These are phyloP conservation scores for Vaccinium myrtillus DNA, from an alignment of 148 eudicot species.

Conservation along the genomic window DNA sequence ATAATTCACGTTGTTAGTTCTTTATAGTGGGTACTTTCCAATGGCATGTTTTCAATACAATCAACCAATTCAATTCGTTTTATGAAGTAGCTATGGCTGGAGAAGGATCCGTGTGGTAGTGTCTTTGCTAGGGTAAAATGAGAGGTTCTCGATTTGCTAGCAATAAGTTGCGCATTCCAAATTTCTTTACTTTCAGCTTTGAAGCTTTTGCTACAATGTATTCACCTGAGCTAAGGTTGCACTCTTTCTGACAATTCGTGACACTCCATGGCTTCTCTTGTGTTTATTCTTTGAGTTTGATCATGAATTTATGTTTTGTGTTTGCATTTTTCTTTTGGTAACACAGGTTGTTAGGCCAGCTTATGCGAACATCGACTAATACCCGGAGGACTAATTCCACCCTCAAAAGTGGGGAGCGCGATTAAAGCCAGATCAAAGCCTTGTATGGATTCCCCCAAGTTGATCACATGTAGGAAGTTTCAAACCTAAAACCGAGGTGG, in stretches of 20 bases:
- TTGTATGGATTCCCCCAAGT: not conserved
- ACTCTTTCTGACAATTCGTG: not conserved
- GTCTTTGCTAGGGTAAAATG: not conserved
- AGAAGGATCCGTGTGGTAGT: not conserved
- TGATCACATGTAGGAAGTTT: not conserved
- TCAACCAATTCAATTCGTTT: not conserved
- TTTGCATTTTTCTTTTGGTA: not conserved
- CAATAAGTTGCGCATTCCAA: not conserved
- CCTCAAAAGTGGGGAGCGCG: not conserved
- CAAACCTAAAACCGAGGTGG: not conserved
- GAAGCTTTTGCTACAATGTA: not conserved
- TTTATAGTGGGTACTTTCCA: not conserved
- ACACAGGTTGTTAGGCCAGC: not conserved
- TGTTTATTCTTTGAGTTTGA: not conserved
- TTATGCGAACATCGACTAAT: not conserved
- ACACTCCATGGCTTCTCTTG: not conserved
- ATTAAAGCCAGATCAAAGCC: not conserved
- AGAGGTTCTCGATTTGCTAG: not conserved
- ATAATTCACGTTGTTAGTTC: not conserved
- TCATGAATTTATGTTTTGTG: not conserved
- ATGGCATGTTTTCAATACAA: not conserved
- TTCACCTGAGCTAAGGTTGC: not conserved
- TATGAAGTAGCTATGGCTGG: not conserved
- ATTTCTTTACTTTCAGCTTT: not conserved
- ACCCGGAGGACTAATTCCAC: not conserved